A percentile compares a stretch with the other conserved stretches of the same genome.
Evolutionary conservation across 1,284 basidiomycete genomes (phyloP).

Genomic region (Mycena citricolor): DNA sequence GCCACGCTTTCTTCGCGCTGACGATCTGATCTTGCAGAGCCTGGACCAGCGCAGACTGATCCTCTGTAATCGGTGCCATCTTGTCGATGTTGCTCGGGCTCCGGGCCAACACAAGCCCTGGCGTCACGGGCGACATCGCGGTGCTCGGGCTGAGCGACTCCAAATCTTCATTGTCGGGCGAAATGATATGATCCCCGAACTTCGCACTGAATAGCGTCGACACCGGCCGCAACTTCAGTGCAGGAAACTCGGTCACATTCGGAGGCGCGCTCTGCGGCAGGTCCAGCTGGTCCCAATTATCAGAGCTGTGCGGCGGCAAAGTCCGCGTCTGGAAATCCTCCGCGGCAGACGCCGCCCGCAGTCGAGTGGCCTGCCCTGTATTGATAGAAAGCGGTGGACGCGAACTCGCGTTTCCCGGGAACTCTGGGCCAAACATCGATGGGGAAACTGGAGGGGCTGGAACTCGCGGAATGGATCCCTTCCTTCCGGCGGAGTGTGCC

Average conservation of each 20-base stretch:
- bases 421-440: slow-evolving; percentile 26
- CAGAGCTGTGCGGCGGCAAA: slow-evolving; percentile 22
- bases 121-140: slow-evolving; percentile 54
- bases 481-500: too few relatives aligned
- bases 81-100: slow-evolving; percentile 34
- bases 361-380: slow-evolving; percentile 28
- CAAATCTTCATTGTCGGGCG: slow-evolving; percentile 45
- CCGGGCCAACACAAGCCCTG: slow-evolving; percentile 36
- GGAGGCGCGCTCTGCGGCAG: slow-evolving; percentile 64
- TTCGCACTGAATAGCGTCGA: slow-evolving; percentile 74
- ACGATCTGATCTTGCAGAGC: slow-evolving; percentile 63
- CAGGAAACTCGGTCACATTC: slow-evolving; percentile 57
- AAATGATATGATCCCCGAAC: slow-evolving; percentile 61
- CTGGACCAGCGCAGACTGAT: slow-evolving; percentile 49
- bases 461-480: slow-evolving; percentile 38
- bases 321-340: slow-evolving; percentile 28
- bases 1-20: slow-evolving; percentile 61
- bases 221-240: slow-evolving; percentile 70
- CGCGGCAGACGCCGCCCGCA: slow-evolving; percentile 21
- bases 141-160: slow-evolving; percentile 46
- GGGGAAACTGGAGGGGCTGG: slow-evolving; percentile 44
- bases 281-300: slow-evolving; percentile 29
- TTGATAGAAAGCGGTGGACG: slow-evolving; percentile 47
- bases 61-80: slow-evolving; percentile 36
- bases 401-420: too few relatives aligned